Conservation (phyloP, 2,329 filamentous ascomycete genomes). For the Diaporthe caulivora region DNA sequence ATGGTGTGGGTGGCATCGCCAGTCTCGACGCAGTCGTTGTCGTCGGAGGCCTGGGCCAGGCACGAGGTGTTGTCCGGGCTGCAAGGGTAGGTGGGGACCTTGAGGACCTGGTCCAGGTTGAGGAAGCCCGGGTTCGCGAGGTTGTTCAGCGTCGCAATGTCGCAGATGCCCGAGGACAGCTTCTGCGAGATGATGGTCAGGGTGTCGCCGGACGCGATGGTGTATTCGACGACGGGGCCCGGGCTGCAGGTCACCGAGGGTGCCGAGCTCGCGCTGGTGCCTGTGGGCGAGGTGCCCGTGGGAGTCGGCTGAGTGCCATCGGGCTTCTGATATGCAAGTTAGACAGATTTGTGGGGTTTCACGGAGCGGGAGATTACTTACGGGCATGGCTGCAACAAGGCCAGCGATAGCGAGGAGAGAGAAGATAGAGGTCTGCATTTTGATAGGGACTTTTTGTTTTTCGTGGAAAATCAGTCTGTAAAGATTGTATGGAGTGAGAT, state of each 20-base stretch:
- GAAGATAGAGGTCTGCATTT: constrained; percentile 20
- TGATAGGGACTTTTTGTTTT: not conserved
- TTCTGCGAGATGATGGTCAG: constrained; percentile 26
- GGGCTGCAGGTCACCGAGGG: constrained; percentile 3
- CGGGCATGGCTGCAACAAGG: constrained; percentile 13
- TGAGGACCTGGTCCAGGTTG: constrained; percentile 16
- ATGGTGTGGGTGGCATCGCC: constrained; percentile 14
- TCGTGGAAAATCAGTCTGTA: not conserved
- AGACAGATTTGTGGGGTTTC: not conserved
- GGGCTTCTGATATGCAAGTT: not conserved
- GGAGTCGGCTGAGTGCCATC: constrained; percentile 4
- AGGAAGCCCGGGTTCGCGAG: constrained; percentile 20
- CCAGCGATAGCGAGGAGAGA: constrained; percentile 11
- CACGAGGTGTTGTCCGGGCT: constrained; percentile 17
- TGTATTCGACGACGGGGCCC: constrained; percentile 1
- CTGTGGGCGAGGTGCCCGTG: not conserved
- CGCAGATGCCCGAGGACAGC: constrained; percentile 16
- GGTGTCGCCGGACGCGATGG: constrained; percentile 2
- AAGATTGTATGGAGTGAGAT: not conserved
- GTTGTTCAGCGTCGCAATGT: constrained; percentile 11
- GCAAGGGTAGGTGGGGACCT: constrained; percentile 19
- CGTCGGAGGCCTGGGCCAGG: constrained; percentile 9
- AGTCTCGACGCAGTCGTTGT: constrained; percentile 18
- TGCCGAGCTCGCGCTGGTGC: not conserved
- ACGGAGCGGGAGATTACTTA: not conserved